These are phyloP conservation scores for Coccomyxa sp. DNA, from an alignment of 139 green algal species.

Conservation along the genomic window DNA sequence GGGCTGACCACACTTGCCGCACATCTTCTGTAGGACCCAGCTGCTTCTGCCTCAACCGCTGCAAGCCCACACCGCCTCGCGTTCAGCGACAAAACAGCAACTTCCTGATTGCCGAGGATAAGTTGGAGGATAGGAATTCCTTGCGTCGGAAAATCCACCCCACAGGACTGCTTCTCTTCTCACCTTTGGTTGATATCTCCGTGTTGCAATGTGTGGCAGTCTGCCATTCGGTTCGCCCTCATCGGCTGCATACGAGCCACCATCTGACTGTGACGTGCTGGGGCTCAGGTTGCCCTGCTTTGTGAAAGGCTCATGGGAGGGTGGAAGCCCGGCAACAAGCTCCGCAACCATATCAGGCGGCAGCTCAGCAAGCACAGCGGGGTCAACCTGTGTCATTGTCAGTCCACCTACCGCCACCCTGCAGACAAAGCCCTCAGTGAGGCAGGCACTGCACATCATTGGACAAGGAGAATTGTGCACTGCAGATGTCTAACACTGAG, in stretches of 20 bases:
- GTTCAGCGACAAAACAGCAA: not conserved
- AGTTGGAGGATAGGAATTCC: not conserved
- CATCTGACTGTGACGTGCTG: not conserved
- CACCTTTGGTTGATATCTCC: not conserved
- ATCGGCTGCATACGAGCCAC: not conserved
- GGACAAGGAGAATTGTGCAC: not conserved
- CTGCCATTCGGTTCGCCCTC: not conserved
- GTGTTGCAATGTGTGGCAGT: not conserved
- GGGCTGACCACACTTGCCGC: not conserved
- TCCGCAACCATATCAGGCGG: conserved; percentile 40
- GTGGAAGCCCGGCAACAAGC: conserved; percentile 18
- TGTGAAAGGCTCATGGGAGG: not conserved
- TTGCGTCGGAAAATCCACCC: not conserved
- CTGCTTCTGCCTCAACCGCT: not conserved
- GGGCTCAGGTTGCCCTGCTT: not conserved
- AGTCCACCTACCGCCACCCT: conserved; percentile 14
- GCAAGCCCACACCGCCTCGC: not conserved
- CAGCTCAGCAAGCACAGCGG: conserved; percentile 42
- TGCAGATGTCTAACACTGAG: not conserved
- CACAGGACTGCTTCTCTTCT: not conserved
- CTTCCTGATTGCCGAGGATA: not conserved
- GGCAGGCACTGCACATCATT: not conserved
- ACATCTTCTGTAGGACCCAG: not conserved
- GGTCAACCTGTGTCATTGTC: conserved; percentile 41
- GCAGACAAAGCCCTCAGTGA: not conserved